phyloP scores from a whole-genome alignment of 257 asterid genomes.

The Solanum paucissectum region DNA sequence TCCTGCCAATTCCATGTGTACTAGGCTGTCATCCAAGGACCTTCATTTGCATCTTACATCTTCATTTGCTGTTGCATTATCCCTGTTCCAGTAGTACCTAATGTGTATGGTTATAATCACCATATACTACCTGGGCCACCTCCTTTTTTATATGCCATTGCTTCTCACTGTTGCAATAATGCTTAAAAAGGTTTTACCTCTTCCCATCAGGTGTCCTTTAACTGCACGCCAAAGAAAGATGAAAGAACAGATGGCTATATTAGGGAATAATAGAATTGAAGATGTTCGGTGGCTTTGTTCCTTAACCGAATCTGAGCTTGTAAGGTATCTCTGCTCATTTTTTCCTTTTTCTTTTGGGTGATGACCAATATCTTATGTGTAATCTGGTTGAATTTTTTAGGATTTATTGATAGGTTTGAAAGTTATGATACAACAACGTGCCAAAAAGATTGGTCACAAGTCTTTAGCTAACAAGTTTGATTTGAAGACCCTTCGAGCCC shows the following conservation, averaged over 20 bases:
- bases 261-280: constrained; percentile 40
- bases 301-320: constrained; percentile 61
- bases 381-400: constrained; percentile 13
- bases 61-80: neutral
- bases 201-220: neutral
- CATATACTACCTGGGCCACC: neutral
- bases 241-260: neutral
- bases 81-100: neutral
- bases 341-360: neutral
- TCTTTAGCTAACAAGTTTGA: constrained; percentile 40
- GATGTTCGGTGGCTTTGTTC: constrained; percentile 84
- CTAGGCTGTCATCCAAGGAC: neutral
- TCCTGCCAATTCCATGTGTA: neutral
- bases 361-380: neutral
- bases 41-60: neutral
- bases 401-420: constrained; percentile 54
- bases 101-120: neutral
- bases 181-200: neutral
- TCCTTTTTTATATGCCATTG: neutral
- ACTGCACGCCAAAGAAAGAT: neutral
- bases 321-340: constrained; percentile 8
- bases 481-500: constrained; percentile 44
- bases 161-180: neutral
- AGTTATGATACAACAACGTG: constrained; percentile 45
- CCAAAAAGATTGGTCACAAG: constrained; percentile 43